phyloP scores from a whole-genome alignment of 805 yeast species.

The Ogataea haglerorum region DNA sequence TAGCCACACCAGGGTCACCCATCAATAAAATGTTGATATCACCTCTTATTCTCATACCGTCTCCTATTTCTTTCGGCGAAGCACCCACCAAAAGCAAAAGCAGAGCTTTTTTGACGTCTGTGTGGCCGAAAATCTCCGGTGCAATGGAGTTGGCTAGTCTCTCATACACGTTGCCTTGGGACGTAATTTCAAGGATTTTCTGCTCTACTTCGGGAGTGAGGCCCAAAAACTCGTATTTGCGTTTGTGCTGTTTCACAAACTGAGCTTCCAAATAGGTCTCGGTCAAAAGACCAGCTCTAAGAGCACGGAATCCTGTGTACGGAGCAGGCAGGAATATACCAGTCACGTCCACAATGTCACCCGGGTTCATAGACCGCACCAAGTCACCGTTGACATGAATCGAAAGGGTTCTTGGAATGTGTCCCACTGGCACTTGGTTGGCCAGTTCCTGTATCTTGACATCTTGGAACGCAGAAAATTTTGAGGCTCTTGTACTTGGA shows the following conservation, averaged over 20 bases:
- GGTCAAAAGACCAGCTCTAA: constrained; percentile 88
- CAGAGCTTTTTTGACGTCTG: constrained; percentile 89
- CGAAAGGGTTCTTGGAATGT: constrained; percentile 84
- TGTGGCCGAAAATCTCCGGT: constrained; percentile 94
- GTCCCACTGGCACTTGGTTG: constrained; percentile 96
- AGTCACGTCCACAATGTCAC: constrained; percentile 89
- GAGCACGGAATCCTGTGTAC: constrained; percentile 90
- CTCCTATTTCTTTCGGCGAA: constrained; percentile 90
- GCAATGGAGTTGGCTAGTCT: constrained; percentile 86
- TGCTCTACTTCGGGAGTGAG: constrained; percentile 53
- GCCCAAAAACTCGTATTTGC: constrained; percentile 69
- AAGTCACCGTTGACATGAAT: constrained; percentile 90
- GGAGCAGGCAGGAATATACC: constrained; percentile 94
- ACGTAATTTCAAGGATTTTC: constrained; percentile 52
- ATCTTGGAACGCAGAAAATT: constrained; percentile 93
- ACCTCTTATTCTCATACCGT: constrained; percentile 96
- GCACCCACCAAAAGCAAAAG: constrained; percentile 88
- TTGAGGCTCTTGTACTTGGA: constrained; percentile 93
- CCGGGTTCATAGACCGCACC: constrained; percentile 85
- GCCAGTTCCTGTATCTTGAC: constrained; percentile 92
- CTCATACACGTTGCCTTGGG: constrained; percentile 71
- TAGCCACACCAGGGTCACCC: constrained; percentile 99
- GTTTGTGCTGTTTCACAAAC: constrained; percentile 79
- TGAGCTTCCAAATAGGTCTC: constrained; percentile 94
- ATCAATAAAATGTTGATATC: constrained; percentile 92